Evolutionary conservation across 257 asterid genomes (phyloP).

Genomic region (Nyctanthes arbortristis): DNA sequence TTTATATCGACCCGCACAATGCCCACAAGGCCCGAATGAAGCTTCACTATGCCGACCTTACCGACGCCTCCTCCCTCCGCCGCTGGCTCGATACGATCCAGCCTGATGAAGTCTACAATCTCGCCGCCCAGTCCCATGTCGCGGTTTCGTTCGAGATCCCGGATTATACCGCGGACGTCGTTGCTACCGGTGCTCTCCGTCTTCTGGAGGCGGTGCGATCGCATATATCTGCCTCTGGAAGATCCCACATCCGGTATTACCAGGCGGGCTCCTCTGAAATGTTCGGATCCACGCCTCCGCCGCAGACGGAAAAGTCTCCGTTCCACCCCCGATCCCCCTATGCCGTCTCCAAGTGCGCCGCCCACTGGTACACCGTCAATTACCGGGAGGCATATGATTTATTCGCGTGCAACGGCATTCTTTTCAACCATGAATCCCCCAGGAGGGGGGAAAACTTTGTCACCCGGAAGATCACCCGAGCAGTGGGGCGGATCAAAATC

Average conservation of each 20-base stretch:
- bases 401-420: constrained; percentile 90
- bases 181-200: constrained; percentile 96
- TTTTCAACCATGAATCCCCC: constrained; percentile 93
- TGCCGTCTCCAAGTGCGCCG: constrained; percentile 96
- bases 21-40: constrained; percentile 81
- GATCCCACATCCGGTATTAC: constrained; percentile 74
- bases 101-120: constrained; percentile 97
- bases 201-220: constrained; percentile 92
- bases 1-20: constrained; percentile 98
- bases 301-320: constrained; percentile 79
- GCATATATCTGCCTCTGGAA: constrained; percentile 78
- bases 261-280: constrained; percentile 98
- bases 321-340: constrained; percentile 96
- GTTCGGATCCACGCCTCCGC: constrained; percentile 98
- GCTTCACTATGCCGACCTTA: constrained; percentile 96
- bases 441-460: constrained; percentile 95
- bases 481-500: constrained; percentile 87
- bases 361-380: constrained; percentile 98
- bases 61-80: constrained; percentile 97
- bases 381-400: constrained; percentile 91
- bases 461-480: constrained; percentile 92
- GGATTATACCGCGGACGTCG: constrained; percentile 97
- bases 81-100: constrained; percentile 93
- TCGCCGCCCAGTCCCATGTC: constrained; percentile 98
- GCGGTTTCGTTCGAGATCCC: constrained; percentile 99